Conservation (phyloP, 352 stramenopile species). For the Phytophthora megakarya region DNA sequence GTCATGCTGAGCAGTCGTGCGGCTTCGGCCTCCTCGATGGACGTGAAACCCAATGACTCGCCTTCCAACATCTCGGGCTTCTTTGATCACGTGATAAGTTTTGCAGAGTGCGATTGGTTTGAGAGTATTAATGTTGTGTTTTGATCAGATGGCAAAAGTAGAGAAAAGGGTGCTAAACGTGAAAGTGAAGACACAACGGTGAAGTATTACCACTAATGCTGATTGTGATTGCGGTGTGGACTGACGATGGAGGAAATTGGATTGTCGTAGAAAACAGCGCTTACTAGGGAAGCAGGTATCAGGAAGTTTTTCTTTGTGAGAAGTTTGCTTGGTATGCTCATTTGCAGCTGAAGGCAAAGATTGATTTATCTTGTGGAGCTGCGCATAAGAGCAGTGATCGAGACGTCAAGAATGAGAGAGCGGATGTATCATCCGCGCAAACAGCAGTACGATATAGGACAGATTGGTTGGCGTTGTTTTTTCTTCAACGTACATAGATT, state of each 20-base stretch:
- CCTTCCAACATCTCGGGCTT: slow-evolving; percentile 45
- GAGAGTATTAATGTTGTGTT: not conserved
- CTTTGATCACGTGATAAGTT: slow-evolving; percentile 35
- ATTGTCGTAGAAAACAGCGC: slow-evolving; percentile 20
- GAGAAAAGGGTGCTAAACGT: slow-evolving; percentile 15
- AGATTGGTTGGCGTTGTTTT: not conserved
- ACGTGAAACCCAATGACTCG: slow-evolving; percentile 27
- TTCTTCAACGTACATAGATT: not conserved
- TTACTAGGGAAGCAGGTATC: slow-evolving; percentile 11
- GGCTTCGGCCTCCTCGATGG: slow-evolving; percentile 9
- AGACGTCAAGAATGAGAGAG: slow-evolving; percentile 19
- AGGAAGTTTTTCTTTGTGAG: not conserved
- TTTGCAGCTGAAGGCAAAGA: slow-evolving; percentile 12
- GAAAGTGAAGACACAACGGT: slow-evolving; percentile 33
- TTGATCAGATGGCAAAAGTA: slow-evolving; percentile 2
- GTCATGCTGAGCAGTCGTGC: slow-evolving; percentile 65
- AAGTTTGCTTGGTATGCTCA: slow-evolving; percentile 1
- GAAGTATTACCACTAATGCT: not conserved
- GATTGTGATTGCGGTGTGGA: not conserved
- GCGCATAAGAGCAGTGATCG: slow-evolving; percentile 26
- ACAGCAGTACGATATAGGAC: slow-evolving; percentile 10
- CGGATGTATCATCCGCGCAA: not conserved
- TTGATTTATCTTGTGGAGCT: slow-evolving; percentile 11
- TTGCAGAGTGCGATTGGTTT: not conserved
- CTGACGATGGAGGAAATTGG: not conserved